These are phyloP conservation scores for Coemansia sp. DNA, from an alignment of 192 early-diverging fungal genomes.

Conservation along the genomic window DNA sequence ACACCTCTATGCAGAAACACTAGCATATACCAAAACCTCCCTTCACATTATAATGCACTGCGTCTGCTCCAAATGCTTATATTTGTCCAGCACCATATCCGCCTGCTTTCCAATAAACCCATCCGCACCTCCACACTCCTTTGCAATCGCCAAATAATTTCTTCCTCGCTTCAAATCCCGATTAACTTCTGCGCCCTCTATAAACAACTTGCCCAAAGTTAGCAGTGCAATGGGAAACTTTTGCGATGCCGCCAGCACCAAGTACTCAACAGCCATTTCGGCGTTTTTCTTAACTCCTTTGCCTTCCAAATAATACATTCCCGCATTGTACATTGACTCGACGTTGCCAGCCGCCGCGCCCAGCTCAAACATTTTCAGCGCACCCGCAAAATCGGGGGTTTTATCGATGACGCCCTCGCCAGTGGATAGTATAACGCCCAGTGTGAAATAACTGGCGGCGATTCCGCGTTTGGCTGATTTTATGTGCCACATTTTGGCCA, in stretches of 20 bases:
- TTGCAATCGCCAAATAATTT: slow-evolving; percentile 15
- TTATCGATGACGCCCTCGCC: slow-evolving; percentile 16
- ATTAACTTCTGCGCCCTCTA: slow-evolving; percentile 16
- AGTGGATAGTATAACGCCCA: slow-evolving; percentile 26
- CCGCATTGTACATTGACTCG: slow-evolving; percentile 45
- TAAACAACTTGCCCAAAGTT: slow-evolving; percentile 29
- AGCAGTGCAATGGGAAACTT: slow-evolving; percentile 31
- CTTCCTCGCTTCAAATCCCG: slow-evolving; percentile 7
- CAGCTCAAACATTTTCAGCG: slow-evolving; percentile 27
- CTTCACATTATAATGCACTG: too few relatives aligned
- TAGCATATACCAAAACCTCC: too few relatives aligned
- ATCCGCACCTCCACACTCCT: slow-evolving; percentile 16
- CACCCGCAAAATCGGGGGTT: slow-evolving; percentile 18
- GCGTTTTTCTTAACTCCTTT: slow-evolving; percentile 18
- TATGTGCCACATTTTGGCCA: slow-evolving; percentile 28
- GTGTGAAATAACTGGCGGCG: slow-evolving; percentile 21
- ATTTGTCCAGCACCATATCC: slow-evolving; percentile 8
- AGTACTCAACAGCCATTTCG: slow-evolving; percentile 32
- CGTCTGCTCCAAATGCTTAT: neutral
- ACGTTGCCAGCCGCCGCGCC: slow-evolving; percentile 24
- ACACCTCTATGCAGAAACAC: too few relatives aligned
- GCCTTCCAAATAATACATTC: slow-evolving; percentile 30
- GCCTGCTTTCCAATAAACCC: slow-evolving; percentile 7
- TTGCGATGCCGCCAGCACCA: slow-evolving; percentile 28
- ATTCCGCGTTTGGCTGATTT: slow-evolving; percentile 12